Evolutionary conservation across 1,284 basidiomycete genomes (phyloP).

Genomic region (Xerocomus amazonicus): DNA sequence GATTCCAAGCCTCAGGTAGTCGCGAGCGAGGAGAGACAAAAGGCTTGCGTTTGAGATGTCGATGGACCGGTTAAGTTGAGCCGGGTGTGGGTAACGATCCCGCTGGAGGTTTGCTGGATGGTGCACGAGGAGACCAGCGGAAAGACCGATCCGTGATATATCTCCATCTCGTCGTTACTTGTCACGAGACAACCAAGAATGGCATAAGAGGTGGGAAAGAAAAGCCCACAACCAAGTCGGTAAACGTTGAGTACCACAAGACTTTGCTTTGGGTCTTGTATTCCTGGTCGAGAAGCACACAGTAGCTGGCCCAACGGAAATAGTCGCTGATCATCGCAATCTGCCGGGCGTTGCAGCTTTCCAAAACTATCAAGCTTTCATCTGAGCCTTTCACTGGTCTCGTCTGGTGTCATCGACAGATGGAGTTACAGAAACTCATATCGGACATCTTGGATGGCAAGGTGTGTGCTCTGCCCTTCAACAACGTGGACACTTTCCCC

Average conservation of each 20-base stretch:
- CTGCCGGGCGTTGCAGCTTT: conserved; percentile 4
- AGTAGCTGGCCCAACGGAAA: too few species aligned
- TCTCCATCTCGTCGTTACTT: too few species aligned
- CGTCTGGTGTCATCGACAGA: background rate
- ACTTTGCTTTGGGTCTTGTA: too few species aligned
- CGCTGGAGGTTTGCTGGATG: background rate
- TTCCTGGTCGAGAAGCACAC: too few species aligned
- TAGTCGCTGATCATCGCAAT: conserved; percentile 4
- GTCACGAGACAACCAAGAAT: too few species aligned
- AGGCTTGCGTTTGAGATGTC: background rate
- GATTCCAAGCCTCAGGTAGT: too few species aligned
- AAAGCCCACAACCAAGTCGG: too few species aligned
- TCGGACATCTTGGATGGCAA: conserved; percentile 22
- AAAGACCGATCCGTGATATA: too few species aligned
- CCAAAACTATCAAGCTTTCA: background rate
- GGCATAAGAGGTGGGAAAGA: too few species aligned
- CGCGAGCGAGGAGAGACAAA: background rate
- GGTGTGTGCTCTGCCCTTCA: conserved; percentile 35
- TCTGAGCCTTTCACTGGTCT: background rate
- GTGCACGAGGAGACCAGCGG: too few species aligned
- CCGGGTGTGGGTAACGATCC: too few species aligned
- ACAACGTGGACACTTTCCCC: conserved; percentile 39
- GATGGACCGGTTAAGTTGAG: background rate
- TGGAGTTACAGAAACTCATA: conserved; percentile 21
- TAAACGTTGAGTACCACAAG: too few species aligned